These are phyloP conservation scores for Saksenaea oblongispora DNA, from an alignment of 371 early-diverging fungal species.

Conservation along the genomic window DNA sequence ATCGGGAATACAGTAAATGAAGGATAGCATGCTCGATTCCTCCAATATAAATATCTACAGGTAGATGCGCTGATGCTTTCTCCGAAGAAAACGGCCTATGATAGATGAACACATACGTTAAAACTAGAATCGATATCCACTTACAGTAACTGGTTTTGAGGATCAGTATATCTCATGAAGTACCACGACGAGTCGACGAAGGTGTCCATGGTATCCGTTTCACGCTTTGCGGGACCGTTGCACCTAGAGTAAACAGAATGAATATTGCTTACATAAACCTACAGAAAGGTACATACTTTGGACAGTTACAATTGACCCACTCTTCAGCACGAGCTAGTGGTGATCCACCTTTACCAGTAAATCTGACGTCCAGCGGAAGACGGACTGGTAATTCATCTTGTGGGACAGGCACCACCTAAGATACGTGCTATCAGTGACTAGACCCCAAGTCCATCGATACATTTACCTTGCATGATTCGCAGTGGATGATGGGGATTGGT, in stretches of 20 bases:
- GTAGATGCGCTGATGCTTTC: slow-evolving; percentile 65
- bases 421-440: neutral
- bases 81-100: slow-evolving; percentile 61
- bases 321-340: slow-evolving; percentile 62
- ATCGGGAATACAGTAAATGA: slow-evolving; percentile 94
- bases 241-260: slow-evolving; percentile 48
- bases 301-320: slow-evolving; percentile 73
- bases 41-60: slow-evolving; percentile 93
- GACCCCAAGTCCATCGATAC: neutral
- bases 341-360: slow-evolving; percentile 75
- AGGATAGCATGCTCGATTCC: slow-evolving; percentile 94
- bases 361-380: slow-evolving; percentile 66
- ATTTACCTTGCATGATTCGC: slow-evolving; percentile 72
- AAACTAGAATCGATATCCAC: neutral
- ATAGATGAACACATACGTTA: neutral
- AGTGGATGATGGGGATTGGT: slow-evolving; percentile 97
- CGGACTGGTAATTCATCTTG: slow-evolving; percentile 78
- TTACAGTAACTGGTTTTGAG: slow-evolving; percentile 62
- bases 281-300: slow-evolving; percentile 57
- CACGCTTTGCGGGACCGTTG: slow-evolving; percentile 73
- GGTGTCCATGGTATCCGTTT: slow-evolving; percentile 95
- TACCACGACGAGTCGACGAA: slow-evolving; percentile 98
- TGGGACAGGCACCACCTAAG: slow-evolving; percentile 76
- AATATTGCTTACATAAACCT: neutral
- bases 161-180: slow-evolving; percentile 83